Base-by-base conservation (phyloP, 1,284 basidiomycete species). In the Ustilago nuda region DNA sequence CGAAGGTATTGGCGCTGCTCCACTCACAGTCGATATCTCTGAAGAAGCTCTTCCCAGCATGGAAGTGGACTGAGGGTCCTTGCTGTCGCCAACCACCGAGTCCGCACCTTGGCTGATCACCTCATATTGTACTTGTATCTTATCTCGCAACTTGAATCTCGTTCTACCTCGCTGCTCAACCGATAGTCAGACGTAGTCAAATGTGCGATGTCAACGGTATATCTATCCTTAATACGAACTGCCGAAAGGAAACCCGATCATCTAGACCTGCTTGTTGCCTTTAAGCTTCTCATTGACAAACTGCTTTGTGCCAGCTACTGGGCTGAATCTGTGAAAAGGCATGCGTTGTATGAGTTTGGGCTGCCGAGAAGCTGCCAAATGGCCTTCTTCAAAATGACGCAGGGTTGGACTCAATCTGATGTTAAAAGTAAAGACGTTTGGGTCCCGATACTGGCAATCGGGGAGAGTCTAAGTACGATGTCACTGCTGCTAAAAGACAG, bases 1-100 rank as follows among this genome's bases (percentile, higher is more conserved):
- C 52, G 68, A 82, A 53, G 73, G 76, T 1, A 66, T 82, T 8
- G 76, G 75, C 12, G 65, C 64, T 30, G 65, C 70, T 9, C 70
- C 75, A 15, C 66, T 75, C 19, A 39, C 23, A 8, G 60, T 45
- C 30, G 37, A 63, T 27, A 33, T 4, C 2, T 56, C 36, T 35
- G 27, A 17, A 3, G 41, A 50, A 0, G 32, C 35, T 2, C 46
- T 63, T 23, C 59, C 66, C 1, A 69, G 66, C 35, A 74, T 74
- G 66, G 72, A 74, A 19, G 66, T 74, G n/a, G 72, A 74, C 11
- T 17, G 56, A 43, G 66, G 50, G 62, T 0, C 32, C 17, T 27
- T 23, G 45, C 45, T 23, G 7, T 13, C 37, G 17, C 0, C 27
- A 7, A 13, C 13, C 19, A 7, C 9, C 3, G 45, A 30, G 48